Evolutionary conservation across 176 grass and related monocot species (phyloP), one percentile per base, ranked within the genome.

Genomic region (Tuctoria greenei): DNA sequence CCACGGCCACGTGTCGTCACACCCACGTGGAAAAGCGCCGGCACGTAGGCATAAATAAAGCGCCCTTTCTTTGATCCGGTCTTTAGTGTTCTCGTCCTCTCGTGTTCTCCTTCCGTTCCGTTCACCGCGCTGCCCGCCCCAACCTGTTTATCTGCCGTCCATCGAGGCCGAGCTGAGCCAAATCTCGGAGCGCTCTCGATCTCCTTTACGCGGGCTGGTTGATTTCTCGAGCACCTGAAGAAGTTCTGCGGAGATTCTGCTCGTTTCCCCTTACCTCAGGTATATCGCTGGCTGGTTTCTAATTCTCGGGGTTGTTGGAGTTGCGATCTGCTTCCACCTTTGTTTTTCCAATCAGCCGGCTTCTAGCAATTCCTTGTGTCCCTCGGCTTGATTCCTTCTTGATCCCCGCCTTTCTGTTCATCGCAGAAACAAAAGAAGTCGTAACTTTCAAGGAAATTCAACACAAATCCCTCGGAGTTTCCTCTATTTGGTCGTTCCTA

Each of bases 1-100:
- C 18, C 58, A 7, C 2, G 26, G 72, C 82, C 82, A 87, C 88
- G 31, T 31, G 31, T 31, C 31, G 3, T 1, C 31, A 3, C 31
- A 31, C 31, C 31, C 31, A 31, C 31, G 81, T 85, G 73, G 55
- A 88, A 92, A 92, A 82, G 85, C 56, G 77, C 62, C 37, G 77
- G 66, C 78, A 71, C 86, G 82, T 82, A 64, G 76, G 75, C 67
- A 72, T 76, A 67, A 87, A 31, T 31, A 31, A 31, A 59, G 82
- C 20, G 5, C 8, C 25, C 20, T 28, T 24, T 5, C 24, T 49
- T 31, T 16, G 40, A 72, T 52, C 23, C 54, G 0, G 21, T 41
- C 13, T 66, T 43, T 61, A 23, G 52, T 59, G 64, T 64, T 50
- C 5, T 50, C 6, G 17, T 18, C 69, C n/a, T 3, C 6, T 37